Conservation (phyloP, 495 filamentous ascomycete genomes). For the Penicillium cataractarum region DNA sequence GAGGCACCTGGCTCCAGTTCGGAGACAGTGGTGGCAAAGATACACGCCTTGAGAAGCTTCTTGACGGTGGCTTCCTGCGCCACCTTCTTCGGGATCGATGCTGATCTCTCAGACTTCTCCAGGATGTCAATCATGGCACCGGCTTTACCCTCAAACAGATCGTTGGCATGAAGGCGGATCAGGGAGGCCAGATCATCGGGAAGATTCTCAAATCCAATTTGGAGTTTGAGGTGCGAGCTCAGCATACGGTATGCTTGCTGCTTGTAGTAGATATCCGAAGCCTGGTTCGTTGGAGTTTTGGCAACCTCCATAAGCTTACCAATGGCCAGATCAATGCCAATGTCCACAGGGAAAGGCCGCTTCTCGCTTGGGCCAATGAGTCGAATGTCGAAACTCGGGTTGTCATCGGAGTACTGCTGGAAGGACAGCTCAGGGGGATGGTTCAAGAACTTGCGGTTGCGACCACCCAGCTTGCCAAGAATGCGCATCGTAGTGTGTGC, state of each 20-base stretch:
- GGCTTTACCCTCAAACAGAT: slow-evolving; percentile 71
- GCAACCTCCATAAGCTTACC: slow-evolving; percentile 80
- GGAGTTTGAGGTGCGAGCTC: slow-evolving; percentile 82
- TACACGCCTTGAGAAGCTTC: slow-evolving; percentile 83
- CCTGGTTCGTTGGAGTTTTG: slow-evolving; percentile 64
- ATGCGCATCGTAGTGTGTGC: slow-evolving; percentile 99
- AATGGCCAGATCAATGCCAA: slow-evolving; percentile 87
- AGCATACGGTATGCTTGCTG: slow-evolving; percentile 87
- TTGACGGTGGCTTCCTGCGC: slow-evolving; percentile 79
- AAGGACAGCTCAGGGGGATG: slow-evolving; percentile 80
- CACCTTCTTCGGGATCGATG: slow-evolving; percentile 83
- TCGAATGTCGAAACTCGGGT: slow-evolving; percentile 80
- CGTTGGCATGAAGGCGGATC: slow-evolving; percentile 85
- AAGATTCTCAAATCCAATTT: slow-evolving; percentile 83
- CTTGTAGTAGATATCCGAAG: slow-evolving; percentile 86
- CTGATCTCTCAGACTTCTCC: slow-evolving; percentile 72
- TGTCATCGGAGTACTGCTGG: slow-evolving; percentile 83
- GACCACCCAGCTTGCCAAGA: slow-evolving; percentile 91
- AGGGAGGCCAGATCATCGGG: slow-evolving; percentile 86
- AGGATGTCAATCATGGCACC: slow-evolving; percentile 61
- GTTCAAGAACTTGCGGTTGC: slow-evolving; percentile 93
- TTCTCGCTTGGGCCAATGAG: slow-evolving; percentile 87
- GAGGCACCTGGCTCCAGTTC: slow-evolving; percentile 76
- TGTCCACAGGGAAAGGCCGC: slow-evolving; percentile 79
- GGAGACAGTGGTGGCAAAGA: slow-evolving; percentile 81